Percentiles rank a stretch among this genome's conserved stretches.
Conservation (phyloP, 306 rosid species). For the Quercus rubra region DNA sequence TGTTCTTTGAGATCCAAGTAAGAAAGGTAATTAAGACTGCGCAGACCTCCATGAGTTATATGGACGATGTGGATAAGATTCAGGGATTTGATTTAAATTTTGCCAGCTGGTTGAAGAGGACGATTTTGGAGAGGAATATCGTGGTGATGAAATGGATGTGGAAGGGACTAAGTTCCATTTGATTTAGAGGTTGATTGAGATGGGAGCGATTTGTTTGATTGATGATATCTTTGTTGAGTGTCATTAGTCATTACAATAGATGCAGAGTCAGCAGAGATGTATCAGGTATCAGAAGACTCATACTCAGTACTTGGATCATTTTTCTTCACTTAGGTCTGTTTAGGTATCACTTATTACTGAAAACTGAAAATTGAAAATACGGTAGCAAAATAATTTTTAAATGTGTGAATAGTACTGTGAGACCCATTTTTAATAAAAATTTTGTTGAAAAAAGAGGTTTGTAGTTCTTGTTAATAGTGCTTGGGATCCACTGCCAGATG, state of each 20-base stretch:
- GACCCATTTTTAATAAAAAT: no score
- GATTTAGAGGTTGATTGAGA: constrained; percentile 55
- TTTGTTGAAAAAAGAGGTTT: no score
- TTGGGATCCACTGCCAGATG: no score
- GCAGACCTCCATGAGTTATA: constrained; percentile 37
- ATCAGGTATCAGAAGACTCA: constrained; percentile 44
- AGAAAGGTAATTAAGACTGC: constrained; percentile 3
- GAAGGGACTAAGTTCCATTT: constrained; percentile 66
- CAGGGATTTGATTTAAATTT: constrained; percentile 43
- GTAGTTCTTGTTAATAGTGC: no score
- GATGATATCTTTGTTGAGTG: constrained; percentile 58
- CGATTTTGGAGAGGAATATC: constrained; percentile 26
- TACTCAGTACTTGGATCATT: constrained; percentile 44
- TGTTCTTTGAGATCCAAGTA: no score
- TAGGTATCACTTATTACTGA: no score
- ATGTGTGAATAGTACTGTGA: no score
- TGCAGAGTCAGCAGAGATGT: constrained; percentile 40
- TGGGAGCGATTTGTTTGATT: constrained; percentile 61
- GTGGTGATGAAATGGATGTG: constrained; percentile 69
- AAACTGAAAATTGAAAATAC: no score
- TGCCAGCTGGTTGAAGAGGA: constrained; percentile 43
- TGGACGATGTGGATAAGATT: constrained; percentile 48
- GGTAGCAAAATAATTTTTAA: no score
- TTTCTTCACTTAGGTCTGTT: constrained; percentile 8
- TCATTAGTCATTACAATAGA: constrained; percentile 44